Conservation (phyloP, 192 early-diverging fungal species). For the Backusella liffmaniae region DNA sequence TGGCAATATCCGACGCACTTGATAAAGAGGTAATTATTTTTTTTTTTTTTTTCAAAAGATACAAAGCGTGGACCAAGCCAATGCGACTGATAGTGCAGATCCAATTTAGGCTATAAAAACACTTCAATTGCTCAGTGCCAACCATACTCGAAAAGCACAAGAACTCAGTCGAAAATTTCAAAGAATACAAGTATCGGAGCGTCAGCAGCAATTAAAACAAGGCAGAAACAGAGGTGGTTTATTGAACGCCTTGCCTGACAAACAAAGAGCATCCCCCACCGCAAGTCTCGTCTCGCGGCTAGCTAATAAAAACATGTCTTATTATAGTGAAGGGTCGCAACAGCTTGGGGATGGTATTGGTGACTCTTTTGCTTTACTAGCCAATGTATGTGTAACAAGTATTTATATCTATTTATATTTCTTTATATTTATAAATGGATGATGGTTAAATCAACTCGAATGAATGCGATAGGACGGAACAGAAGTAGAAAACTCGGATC, state of each 20-base stretch:
- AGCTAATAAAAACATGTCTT: background rate
- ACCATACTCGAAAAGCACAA: slow-evolving; percentile 65
- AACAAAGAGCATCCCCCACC: background rate
- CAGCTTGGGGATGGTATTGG: slow-evolving; percentile 20
- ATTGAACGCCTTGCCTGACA: background rate
- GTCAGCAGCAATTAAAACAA: background rate
- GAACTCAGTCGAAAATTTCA: slow-evolving; percentile 51
- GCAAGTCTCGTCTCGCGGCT: slow-evolving; percentile 6
- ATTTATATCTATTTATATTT: background rate
- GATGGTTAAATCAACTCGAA: background rate
- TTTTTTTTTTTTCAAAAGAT: background rate
- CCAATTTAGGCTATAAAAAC: slow-evolving; percentile 56
- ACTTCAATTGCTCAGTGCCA: slow-evolving; percentile 62
- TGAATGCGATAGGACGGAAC: slow-evolving; percentile 36
- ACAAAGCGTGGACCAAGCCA: background rate
- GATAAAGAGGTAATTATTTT: slow-evolving; percentile 53
- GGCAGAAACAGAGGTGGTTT: background rate
- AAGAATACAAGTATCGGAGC: background rate
- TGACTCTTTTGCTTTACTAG: slow-evolving; percentile 32
- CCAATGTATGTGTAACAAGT: slow-evolving; percentile 8
- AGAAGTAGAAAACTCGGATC: slow-evolving; percentile 64
- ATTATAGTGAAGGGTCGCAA: slow-evolving; percentile 3
- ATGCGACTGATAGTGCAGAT: slow-evolving; percentile 2
- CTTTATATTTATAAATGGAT: background rate
- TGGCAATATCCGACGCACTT: slow-evolving; percentile 52